These are phyloP conservation scores for Lactarius hatsudake DNA, from an alignment of 768 basidiomycete species.

Conservation along the genomic window DNA sequence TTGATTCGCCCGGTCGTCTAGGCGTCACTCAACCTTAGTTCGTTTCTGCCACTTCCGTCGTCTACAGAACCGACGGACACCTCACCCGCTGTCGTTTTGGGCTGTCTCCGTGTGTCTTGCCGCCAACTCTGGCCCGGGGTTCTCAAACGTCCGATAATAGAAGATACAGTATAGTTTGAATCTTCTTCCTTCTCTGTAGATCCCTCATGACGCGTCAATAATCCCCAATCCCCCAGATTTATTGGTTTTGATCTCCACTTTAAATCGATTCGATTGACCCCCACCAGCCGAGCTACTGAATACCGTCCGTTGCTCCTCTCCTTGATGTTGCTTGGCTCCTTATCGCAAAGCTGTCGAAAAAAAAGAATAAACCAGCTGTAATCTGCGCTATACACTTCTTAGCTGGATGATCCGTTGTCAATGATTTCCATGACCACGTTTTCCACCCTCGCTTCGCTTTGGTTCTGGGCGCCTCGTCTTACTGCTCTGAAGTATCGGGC, in stretches of 20 bases:
- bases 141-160: constrained; percentile 4
- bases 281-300: neutral
- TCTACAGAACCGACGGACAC: neutral
- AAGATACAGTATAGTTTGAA: constrained; percentile 12
- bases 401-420: constrained; percentile 18
- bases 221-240: constrained; percentile 14
- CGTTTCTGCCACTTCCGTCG: neutral
- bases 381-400: constrained; percentile 23
- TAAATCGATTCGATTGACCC: constrained; percentile 17
- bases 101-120: neutral
- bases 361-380: neutral
- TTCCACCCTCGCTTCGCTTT: neutral
- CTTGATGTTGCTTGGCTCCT: neutral
- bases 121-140: neutral
- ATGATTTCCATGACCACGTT: neutral
- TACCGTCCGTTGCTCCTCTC: neutral
- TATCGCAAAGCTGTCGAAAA: neutral
- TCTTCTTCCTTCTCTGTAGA: constrained; percentile 17
- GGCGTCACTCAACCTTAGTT: neutral
- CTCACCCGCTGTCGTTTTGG: neutral
- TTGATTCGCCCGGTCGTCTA: neutral
- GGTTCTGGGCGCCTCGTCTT: neutral
- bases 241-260: constrained; percentile 24
- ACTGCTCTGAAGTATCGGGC: neutral
- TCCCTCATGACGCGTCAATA: constrained; percentile 12